Base-by-base conservation (phyloP, 805 yeast species). In the Yamadazyma insecticola region DNA sequence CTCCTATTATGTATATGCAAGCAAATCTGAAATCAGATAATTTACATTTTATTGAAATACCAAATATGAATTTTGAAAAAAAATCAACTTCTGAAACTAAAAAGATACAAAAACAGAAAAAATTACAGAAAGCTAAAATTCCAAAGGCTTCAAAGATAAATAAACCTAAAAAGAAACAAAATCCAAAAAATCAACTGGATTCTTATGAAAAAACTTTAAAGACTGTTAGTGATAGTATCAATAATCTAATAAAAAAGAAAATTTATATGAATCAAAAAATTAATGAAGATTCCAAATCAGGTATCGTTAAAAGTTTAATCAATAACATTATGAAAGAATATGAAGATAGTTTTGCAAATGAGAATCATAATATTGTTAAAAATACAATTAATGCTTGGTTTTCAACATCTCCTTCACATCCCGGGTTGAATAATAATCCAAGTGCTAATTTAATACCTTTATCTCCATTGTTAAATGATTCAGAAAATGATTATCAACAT, bases 381-480 rank as follows among this genome's bases (percentile, higher is more conserved):
- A 28, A 26, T 12, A 18, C 26, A 5, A n/a, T 25, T 11, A 28
- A 16, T 15, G n/a, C 30, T 11, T 36, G 40, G 40, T 36, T 32
- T 23, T 29, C 37, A 5, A 13, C 28, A 8, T 36, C 39, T 15
- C 33, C 39, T 3, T 22, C 13, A n/a, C n/a, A n/a, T n/a, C n/a
- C n/a, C n/a, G n/a, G n/a, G n/a, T 30, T 30, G 39, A 22, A 22
- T 13, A 14, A 13, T 8, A 29, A 29, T 20, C 21, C 30, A 4
- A 29, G 16, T 16, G 21, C 32, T 13, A 50, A 49, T 40, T 28
- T 49, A n/a, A 55, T 55, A 14, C 60, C 61, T 4, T 42, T 55
- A 17, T 52, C 57, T 13, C 60, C 60, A 10, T 39, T 55, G 12
- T 36, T 55, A 12, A 55, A 55, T 30, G 60, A 52, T 27, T 32